Conservation (phyloP, 2,329 filamentous ascomycete genomes). For the Polytolypa hystricis region DNA sequence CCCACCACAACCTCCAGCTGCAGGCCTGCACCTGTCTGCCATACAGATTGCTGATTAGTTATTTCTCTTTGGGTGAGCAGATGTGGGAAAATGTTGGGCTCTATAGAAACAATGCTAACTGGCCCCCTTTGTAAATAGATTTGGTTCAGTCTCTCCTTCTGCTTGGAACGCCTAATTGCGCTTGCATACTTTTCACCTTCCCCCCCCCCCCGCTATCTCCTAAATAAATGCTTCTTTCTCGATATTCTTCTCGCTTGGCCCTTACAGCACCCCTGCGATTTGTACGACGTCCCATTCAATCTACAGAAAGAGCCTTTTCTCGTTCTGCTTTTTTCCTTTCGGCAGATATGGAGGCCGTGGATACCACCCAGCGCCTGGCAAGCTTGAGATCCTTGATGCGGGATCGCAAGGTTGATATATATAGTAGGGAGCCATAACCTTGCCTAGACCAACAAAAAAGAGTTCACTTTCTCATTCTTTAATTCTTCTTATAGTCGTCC, state of each 20-base stretch:
- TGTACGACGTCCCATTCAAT: conserved; percentile 15
- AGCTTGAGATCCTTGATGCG: conserved; percentile 78
- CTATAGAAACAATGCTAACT: no score
- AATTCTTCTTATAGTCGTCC: conserved; percentile 58
- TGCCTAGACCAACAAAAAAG: conserved; percentile 6
- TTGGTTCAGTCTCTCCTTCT: no score
- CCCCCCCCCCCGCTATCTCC: conserved; percentile 19
- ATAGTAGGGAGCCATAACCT: conserved; percentile 51
- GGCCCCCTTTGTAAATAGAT: no score
- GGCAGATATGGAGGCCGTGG: conserved; percentile 62
- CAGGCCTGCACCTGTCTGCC: no score
- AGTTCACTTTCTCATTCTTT: conserved; percentile 30
- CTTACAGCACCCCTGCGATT: conserved; percentile 7
- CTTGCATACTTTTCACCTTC: no score
- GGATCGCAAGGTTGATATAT: conserved; percentile 76
- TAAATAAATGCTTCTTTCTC: conserved; percentile 19
- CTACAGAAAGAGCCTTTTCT: conserved; percentile 28
- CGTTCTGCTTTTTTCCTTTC: conserved; percentile 24
- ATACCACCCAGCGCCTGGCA: conserved; percentile 66
- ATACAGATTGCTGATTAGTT: no score
- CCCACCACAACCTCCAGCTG: no score
- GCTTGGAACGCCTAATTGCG: no score
- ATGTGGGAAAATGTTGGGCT: no score
- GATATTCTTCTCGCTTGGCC: conserved; percentile 5
- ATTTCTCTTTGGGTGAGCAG: no score